Evolutionary conservation across 1,284 basidiomycete species (phyloP).

Genomic region (Trichosporon asahii): DNA sequence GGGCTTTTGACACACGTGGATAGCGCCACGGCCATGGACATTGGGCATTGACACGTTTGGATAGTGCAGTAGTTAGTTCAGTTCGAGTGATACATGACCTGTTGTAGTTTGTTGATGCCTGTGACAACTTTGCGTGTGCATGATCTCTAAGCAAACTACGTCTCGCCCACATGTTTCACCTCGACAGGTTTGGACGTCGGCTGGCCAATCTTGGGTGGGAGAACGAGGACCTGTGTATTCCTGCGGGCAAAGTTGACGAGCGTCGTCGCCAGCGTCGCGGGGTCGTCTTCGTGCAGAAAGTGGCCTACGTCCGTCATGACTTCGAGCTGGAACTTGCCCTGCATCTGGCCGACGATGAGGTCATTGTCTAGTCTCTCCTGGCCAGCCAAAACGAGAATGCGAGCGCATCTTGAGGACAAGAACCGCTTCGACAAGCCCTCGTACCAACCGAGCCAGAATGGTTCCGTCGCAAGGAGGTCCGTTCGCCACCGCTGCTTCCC

Average conservation of each 20-base stretch:
- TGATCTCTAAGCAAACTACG: constrained; percentile 32
- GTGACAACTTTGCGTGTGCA: background rate
- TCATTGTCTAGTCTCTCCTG: constrained; percentile 88
- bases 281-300: constrained; percentile 93
- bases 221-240: constrained; percentile 70
- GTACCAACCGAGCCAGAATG: constrained; percentile 95
- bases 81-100: constrained; percentile 2
- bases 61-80: background rate
- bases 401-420: constrained; percentile 69
- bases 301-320: constrained; percentile 86
- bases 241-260: constrained; percentile 86
- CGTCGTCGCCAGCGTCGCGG: constrained; percentile 69
- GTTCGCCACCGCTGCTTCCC: constrained; percentile 67
- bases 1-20: constrained; percentile 33
- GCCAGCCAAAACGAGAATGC: constrained; percentile 84
- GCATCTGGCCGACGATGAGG: constrained; percentile 98
- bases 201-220: constrained; percentile 51
- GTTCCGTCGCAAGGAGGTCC: constrained; percentile 75
- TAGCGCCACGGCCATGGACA: background rate
- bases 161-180: constrained; percentile 77
- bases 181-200: constrained; percentile 18
- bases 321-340: constrained; percentile 92
- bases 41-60: background rate
- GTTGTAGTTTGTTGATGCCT: constrained; percentile 12
- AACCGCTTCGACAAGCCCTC: constrained; percentile 73